These are phyloP conservation scores for Sarocladiaceae sp. DNA, from an alignment of 2,329 filamentous ascomycete genomes.

Conservation along the genomic window DNA sequence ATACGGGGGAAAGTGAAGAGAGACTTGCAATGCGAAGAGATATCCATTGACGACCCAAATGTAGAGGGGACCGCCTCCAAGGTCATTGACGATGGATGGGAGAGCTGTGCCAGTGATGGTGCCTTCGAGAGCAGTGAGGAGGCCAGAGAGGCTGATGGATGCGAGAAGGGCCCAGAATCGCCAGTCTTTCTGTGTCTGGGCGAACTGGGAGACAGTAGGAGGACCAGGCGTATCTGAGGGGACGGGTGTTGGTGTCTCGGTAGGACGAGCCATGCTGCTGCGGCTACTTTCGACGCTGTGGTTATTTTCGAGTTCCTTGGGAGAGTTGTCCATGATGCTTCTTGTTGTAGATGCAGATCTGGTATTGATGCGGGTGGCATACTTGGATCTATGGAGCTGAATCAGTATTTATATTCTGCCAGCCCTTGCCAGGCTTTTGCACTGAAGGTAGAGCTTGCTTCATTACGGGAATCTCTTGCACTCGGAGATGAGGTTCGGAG, in stretches of 20 bases:
- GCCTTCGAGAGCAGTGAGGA: constrained; percentile 20
- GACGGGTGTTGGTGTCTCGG: not conserved
- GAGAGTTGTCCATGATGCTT: too few species aligned
- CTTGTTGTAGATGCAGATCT: too few species aligned
- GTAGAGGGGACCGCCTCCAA: constrained; percentile 16
- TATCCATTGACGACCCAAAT: constrained; percentile 21
- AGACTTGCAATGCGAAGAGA: constrained; percentile 15
- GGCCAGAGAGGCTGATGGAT: constrained; percentile 15
- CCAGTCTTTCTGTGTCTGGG: not conserved
- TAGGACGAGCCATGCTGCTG: not conserved
- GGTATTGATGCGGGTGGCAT: too few species aligned
- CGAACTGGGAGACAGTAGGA: too few species aligned
- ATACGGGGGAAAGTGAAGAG: not conserved
- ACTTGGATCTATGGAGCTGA: too few species aligned
- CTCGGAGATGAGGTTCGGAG: not conserved
- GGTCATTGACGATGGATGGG: constrained; percentile 18
- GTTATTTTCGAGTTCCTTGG: too few species aligned
- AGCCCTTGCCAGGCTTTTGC: too few species aligned
- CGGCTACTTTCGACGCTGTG: too few species aligned
- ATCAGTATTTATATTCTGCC: too few species aligned
- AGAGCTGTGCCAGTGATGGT: constrained; percentile 25
- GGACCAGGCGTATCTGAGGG: not conserved
- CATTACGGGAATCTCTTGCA: too few species aligned
- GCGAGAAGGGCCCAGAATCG: constrained; percentile 18
- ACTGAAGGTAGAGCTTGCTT: too few species aligned